Conservation (phyloP, 192 early-diverging fungal species). For the Tieghemiomyces parasiticus region DNA sequence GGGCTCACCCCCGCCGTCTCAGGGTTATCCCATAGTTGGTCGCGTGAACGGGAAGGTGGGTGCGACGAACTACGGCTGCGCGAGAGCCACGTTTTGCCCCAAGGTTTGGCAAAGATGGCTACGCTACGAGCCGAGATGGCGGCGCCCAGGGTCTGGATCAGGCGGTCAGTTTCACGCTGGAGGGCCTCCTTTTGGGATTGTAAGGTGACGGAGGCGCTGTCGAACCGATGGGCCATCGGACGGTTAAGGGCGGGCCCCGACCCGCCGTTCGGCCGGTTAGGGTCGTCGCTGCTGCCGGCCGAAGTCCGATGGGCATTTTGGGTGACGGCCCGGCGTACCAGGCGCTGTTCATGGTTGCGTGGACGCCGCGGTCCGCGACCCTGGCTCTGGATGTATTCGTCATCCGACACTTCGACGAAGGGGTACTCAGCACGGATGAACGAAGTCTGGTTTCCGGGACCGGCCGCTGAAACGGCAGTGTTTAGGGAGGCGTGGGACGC, state of each 20-base stretch:
- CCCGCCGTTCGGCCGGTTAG: neutral
- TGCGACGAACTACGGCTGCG: conserved; percentile 1
- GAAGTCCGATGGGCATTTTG: neutral
- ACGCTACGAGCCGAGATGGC: neutral
- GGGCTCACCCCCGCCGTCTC: no score
- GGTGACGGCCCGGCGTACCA: conserved; percentile 7
- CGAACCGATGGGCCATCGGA: no score
- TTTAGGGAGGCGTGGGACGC: neutral
- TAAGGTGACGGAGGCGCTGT: neutral
- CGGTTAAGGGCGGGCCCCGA: neutral
- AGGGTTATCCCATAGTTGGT: no score
- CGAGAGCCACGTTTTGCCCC: conserved; percentile 1
- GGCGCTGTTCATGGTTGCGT: neutral
- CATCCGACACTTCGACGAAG: conserved; percentile 8
- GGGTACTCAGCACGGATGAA: conserved; percentile 5
- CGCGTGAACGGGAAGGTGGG: no score
- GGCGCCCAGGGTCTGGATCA: conserved; percentile 4
- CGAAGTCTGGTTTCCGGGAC: neutral
- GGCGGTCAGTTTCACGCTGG: conserved; percentile 5
- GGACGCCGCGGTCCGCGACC: conserved; percentile 1
- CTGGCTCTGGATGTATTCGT: conserved; percentile 11
- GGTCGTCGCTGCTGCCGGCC: neutral
- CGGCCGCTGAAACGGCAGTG: no score
- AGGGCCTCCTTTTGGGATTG: conserved; percentile 6
- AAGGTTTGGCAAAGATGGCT: neutral